These are phyloP conservation scores for Moringa oleifera DNA, from an alignment of 345 rosid species.

Conservation along the genomic window DNA sequence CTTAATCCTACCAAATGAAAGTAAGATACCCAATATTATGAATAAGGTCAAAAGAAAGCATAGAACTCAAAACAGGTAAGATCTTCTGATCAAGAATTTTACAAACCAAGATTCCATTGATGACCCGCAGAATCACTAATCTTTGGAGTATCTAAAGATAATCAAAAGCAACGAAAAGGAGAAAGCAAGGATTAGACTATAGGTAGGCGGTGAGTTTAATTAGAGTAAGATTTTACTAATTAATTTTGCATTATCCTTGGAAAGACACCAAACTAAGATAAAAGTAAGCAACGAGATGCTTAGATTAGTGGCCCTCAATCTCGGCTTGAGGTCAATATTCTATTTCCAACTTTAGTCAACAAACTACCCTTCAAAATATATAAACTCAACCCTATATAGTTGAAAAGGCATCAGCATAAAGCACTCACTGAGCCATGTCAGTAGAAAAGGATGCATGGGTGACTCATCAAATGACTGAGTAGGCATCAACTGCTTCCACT, in stretches of 20 bases:
- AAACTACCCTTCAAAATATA: slow-evolving; percentile 16
- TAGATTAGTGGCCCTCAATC: slow-evolving; percentile 27
- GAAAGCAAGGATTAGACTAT: slow-evolving; percentile 2
- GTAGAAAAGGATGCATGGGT: slow-evolving; percentile 14
- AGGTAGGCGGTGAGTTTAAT: not conserved
- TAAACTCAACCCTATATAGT: slow-evolving; percentile 1
- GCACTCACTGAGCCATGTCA: slow-evolving; percentile 15
- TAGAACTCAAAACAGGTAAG: not conserved
- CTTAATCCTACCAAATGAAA: slow-evolving; percentile 11
- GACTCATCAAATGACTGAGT: slow-evolving; percentile 3
- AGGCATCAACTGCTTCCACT: slow-evolving; percentile 25
- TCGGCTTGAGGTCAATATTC: slow-evolving; percentile 29
- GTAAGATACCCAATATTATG: slow-evolving; percentile 10
- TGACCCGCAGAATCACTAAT: slow-evolving; percentile 1
- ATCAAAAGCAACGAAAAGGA: slow-evolving; percentile 9
- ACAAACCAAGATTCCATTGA: slow-evolving; percentile 17
- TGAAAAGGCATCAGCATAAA: slow-evolving; percentile 18
- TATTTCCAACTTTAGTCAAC: slow-evolving; percentile 26
- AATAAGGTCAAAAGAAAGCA: not conserved
- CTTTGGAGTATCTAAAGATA: slow-evolving; percentile 13
- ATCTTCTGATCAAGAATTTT: too few relatives aligned
- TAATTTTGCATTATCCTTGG: not conserved
- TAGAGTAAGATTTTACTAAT: too few relatives aligned
- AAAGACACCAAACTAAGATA: not conserved
- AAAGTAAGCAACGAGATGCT: slow-evolving; percentile 41